These are phyloP conservation scores for Eucalyptus rudis DNA, from an alignment of 345 rosid species.

Conservation along the genomic window DNA sequence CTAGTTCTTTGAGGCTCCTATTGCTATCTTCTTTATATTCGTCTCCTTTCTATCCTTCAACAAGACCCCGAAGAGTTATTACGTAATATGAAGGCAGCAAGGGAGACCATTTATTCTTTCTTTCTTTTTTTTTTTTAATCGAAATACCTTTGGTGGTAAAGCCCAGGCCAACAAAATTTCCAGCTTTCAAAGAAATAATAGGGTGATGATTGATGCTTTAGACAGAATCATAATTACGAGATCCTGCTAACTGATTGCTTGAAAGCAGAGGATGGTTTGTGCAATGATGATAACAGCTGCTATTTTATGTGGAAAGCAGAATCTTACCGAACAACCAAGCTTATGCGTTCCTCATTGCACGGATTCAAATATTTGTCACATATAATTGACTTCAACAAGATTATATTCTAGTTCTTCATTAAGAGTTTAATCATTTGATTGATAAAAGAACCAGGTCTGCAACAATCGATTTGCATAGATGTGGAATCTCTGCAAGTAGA, in stretches of 20 bases:
- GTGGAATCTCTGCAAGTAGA: not conserved
- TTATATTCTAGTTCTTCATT: not conserved
- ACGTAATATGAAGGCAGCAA: not conserved
- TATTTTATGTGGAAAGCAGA: not conserved
- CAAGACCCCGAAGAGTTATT: not conserved
- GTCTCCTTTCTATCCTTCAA: not conserved
- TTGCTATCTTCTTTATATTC: not conserved
- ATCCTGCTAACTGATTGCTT: not conserved
- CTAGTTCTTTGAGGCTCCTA: not conserved
- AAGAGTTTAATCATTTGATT: not conserved
- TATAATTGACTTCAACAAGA: not conserved
- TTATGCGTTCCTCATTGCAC: not conserved
- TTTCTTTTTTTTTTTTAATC: not conserved
- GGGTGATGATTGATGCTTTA: not conserved
- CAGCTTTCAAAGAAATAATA: not conserved
- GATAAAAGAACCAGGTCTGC: not conserved
- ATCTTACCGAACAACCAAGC: not conserved
- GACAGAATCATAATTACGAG: not conserved
- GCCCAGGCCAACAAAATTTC: not conserved
- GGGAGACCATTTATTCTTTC: not conserved
- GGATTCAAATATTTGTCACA: not conserved
- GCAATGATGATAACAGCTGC: not conserved
- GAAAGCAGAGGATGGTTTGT: not conserved
- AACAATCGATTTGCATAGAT: not conserved
- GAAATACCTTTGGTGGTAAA: not conserved